phyloP scores from a whole-genome alignment of 2,329 filamentous ascomycete species.

The Phyllosticta capitalensis region DNA sequence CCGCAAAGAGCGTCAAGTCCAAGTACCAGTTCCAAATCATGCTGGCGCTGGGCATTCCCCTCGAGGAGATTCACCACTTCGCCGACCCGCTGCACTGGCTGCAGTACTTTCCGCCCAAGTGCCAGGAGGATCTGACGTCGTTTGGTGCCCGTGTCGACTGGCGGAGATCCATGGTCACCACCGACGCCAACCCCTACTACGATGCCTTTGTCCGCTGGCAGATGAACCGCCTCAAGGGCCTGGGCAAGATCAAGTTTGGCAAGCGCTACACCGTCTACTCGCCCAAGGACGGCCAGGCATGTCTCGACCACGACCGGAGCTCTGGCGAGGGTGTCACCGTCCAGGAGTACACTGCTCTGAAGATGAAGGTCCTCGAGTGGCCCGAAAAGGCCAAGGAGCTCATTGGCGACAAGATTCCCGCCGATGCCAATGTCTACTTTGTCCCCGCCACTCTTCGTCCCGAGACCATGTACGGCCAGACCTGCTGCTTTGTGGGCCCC shows the following conservation, averaged over 20 bases:
- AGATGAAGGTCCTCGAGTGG: slow-evolving; percentile 88
- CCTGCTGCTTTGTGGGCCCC: slow-evolving; percentile 88
- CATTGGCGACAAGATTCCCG: slow-evolving; percentile 68
- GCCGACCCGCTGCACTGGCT: slow-evolving; percentile 90
- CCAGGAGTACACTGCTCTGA: slow-evolving; percentile 88
- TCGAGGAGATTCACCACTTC: slow-evolving; percentile 86
- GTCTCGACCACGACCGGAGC: slow-evolving; percentile 77
- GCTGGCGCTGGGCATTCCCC: slow-evolving; percentile 78
- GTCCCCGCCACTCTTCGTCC: slow-evolving; percentile 86
- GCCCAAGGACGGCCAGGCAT: slow-evolving; percentile 79
- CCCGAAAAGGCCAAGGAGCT: slow-evolving; percentile 61
- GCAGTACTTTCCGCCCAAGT: slow-evolving; percentile 78
- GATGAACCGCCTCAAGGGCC: slow-evolving; percentile 82
- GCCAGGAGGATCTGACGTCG: slow-evolving; percentile 67
- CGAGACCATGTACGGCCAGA: slow-evolving; percentile 99
- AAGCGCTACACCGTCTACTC: slow-evolving; percentile 91
- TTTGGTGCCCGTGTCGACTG: slow-evolving; percentile 87
- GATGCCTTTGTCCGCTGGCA: slow-evolving; percentile 95
- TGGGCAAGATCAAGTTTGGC: slow-evolving; percentile 88
- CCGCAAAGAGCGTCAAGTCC: slow-evolving; percentile 12
- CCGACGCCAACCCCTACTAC: slow-evolving; percentile 93
- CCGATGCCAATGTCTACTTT: slow-evolving; percentile 73
- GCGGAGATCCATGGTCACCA: slow-evolving; percentile 87
- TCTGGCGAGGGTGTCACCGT: slow-evolving; percentile 73
- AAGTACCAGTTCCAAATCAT: slow-evolving; percentile 97